phyloP scores from a whole-genome alignment of 805 yeast genomes.

The Saccharomycopsis schoenii region DNA sequence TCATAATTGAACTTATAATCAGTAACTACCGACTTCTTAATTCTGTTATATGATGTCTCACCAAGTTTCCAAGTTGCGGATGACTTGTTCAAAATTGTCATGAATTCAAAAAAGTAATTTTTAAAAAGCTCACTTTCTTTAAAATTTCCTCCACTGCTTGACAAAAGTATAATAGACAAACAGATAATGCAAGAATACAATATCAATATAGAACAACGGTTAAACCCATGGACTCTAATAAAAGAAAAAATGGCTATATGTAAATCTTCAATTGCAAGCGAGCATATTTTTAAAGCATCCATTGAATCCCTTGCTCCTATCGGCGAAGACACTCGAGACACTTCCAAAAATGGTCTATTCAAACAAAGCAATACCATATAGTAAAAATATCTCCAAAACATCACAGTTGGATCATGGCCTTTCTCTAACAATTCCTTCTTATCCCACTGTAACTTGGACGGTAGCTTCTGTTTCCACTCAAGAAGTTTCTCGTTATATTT shows the following conservation, averaged over 20 bases:
- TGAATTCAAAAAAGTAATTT: conserved; percentile 29
- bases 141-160: conserved; percentile 14
- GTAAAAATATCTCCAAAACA: conserved; percentile 46
- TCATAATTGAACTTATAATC: conserved; percentile 9
- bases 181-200: conserved; percentile 39
- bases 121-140: conserved; percentile 16
- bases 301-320: neutral
- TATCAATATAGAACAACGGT: conserved; percentile 35
- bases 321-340: conserved; percentile 1
- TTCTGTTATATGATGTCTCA: conserved; percentile 34
- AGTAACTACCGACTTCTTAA: conserved; percentile 26
- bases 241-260: conserved; percentile 31
- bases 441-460: conserved; percentile 42
- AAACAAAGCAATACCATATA: conserved; percentile 43
- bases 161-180: conserved; percentile 31
- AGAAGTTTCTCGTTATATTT: conserved; percentile 42
- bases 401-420: conserved; percentile 44
- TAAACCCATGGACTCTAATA: conserved; percentile 30
- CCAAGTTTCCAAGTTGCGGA: conserved; percentile 40
- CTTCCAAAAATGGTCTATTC: conserved; percentile 8
- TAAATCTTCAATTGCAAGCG: conserved; percentile 32
- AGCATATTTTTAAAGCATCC: conserved; percentile 5
- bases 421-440: conserved; percentile 29
- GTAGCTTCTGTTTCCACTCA: conserved; percentile 42
- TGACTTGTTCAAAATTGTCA: conserved; percentile 32